phyloP scores from a whole-genome alignment of 2,329 filamentous ascomycete species.

The Falciphora oryzae region DNA sequence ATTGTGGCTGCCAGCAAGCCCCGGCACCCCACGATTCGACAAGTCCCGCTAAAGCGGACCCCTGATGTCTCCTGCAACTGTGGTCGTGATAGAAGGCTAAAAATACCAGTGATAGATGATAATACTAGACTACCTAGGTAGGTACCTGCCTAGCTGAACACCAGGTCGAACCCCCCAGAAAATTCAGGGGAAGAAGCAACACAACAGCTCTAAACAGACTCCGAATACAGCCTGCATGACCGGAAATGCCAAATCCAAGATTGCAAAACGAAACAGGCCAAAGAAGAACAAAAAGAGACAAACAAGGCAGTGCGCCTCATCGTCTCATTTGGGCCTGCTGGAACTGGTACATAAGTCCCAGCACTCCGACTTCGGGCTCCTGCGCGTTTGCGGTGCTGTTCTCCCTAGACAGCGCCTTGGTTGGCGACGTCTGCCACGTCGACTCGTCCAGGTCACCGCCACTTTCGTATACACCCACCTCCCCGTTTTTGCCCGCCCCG shows the following conservation, averaged over 20 bases:
- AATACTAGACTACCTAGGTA: too few relatives aligned
- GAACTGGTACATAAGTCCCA: conserved; percentile 54
- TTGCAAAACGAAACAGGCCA: not conserved
- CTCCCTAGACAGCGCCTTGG: conserved; percentile 44
- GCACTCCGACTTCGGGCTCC: conserved; percentile 47
- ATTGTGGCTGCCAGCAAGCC: not conserved
- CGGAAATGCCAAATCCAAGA: not conserved
- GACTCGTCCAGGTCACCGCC: conserved; percentile 50
- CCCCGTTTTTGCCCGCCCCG: conserved; percentile 43
- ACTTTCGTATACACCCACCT: conserved; percentile 51
- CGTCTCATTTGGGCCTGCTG: conserved; percentile 45
- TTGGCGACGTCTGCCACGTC: conserved; percentile 53
- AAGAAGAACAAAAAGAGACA: not conserved
- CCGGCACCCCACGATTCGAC: not conserved
- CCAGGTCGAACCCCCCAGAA: too few relatives aligned
- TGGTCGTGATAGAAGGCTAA: not conserved
- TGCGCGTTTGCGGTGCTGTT: conserved; percentile 41
- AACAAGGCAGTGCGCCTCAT: not conserved
- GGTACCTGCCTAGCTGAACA: too few relatives aligned
- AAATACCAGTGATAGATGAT: not conserved
- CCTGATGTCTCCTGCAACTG: not conserved
- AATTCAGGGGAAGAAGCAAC: not conserved
- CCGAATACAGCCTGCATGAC: too few relatives aligned
- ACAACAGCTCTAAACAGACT: not conserved
- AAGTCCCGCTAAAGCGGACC: not conserved